Conservation (phyloP, 768 basidiomycete species). For the Pleurotus platypus region DNA sequence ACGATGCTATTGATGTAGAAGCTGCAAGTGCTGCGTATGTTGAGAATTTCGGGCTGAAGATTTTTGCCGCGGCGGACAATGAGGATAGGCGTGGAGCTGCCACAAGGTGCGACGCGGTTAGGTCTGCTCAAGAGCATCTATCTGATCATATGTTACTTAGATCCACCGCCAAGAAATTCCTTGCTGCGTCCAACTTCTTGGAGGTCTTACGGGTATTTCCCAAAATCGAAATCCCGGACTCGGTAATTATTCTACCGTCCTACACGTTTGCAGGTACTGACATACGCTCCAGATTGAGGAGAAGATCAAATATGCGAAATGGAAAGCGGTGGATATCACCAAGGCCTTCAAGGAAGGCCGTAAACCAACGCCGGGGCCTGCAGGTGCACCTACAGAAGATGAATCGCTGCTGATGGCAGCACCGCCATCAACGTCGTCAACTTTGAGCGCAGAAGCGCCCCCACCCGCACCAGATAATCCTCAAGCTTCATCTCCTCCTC, state of each 20-base stretch:
- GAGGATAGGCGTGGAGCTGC: conserved; percentile 81
- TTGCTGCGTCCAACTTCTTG: conserved; percentile 92
- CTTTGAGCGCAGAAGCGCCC: conserved; percentile 6
- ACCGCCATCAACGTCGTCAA: not conserved
- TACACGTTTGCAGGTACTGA: not conserved
- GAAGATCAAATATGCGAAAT: conserved; percentile 92
- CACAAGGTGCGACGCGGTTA: conserved; percentile 42
- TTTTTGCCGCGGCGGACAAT: conserved; percentile 88
- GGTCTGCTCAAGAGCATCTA: no score
- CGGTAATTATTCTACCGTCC: conserved; percentile 35
- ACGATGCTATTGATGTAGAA: conserved; percentile 83
- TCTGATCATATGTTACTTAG: conserved; percentile 30
- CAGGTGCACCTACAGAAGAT: conserved; percentile 30
- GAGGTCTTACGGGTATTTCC: conserved; percentile 83
- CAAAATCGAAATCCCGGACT: conserved; percentile 50
- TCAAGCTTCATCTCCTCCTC: conserved; percentile 11
- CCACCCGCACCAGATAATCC: not conserved
- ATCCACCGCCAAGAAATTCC: conserved; percentile 89
- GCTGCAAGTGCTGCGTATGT: conserved; percentile 83
- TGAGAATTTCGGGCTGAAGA: conserved; percentile 89
- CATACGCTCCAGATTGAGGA: conserved; percentile 60
- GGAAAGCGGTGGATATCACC: conserved; percentile 95
- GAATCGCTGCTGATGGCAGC: conserved; percentile 6
- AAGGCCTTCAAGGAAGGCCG: conserved; percentile 95
- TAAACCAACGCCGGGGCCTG: conserved; percentile 76